Conservation (phyloP, 768 basidiomycete genomes). For the Suillus cothurnatus region DNA sequence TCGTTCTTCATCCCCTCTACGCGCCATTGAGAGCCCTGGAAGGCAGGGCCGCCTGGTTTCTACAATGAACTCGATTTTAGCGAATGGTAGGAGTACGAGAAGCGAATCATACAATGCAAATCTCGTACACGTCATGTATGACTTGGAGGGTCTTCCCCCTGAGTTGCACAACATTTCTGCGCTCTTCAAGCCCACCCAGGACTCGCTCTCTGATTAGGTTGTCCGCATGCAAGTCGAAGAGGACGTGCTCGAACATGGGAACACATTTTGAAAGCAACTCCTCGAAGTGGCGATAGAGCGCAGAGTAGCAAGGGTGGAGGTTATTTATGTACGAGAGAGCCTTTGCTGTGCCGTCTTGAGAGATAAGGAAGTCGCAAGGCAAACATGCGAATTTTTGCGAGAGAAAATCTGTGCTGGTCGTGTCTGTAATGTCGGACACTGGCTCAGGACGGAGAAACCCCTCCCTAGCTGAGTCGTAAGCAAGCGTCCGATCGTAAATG, state of each 20-base stretch:
- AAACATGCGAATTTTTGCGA: constrained; percentile 43
- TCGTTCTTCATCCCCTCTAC: constrained; percentile 58
- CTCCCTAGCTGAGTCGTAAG: constrained; percentile 27
- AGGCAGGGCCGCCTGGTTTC: constrained; percentile 37
- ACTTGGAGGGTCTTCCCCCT: constrained; percentile 44
- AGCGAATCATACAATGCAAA: constrained; percentile 39
- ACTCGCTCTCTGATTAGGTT: constrained; percentile 48
- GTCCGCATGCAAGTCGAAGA: constrained; percentile 54
- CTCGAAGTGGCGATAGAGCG: constrained; percentile 37
- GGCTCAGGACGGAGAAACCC: constrained; percentile 27
- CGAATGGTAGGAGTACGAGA: not conserved
- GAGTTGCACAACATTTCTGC: constrained; percentile 42
- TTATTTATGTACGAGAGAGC: constrained; percentile 59
- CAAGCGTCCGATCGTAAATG: constrained; percentile 43
- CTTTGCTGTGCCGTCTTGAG: constrained; percentile 28
- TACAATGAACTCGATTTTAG: constrained; percentile 14
- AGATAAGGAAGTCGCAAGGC: constrained; percentile 46
- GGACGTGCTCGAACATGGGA: constrained; percentile 53
- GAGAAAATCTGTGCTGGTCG: constrained; percentile 41
- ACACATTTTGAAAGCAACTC: constrained; percentile 38
- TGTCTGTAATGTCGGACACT: constrained; percentile 22
- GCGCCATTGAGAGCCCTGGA: constrained; percentile 45
- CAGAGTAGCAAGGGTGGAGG: constrained; percentile 38
- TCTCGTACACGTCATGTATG: constrained; percentile 43
- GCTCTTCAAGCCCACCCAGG: constrained; percentile 45